Evolutionary conservation across 78 protist genomes (phyloP).

Genomic region (Cyanophora paradoxa): DNA sequence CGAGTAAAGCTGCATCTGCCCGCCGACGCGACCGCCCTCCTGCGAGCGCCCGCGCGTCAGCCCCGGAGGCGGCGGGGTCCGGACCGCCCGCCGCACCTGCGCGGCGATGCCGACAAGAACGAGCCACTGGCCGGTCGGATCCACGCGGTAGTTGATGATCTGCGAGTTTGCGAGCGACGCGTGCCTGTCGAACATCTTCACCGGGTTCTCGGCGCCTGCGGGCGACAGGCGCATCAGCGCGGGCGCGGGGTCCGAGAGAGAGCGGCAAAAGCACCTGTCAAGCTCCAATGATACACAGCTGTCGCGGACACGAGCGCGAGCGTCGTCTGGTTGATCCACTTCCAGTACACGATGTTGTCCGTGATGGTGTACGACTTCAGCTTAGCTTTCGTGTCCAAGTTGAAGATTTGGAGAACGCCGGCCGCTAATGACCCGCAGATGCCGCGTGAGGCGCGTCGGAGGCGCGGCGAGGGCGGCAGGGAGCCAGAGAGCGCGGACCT

Average conservation of each 20-base stretch:
- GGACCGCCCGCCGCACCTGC: background rate
- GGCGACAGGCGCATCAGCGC: background rate
- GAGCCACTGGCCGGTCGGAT: conserved; percentile 77
- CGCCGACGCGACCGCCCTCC: conserved; percentile 62
- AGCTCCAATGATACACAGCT: conserved; percentile 96
- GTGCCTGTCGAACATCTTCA: conserved; percentile 84
- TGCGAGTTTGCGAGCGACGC: conserved; percentile 61
- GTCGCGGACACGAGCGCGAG: conserved; percentile 88
- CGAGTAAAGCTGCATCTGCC: conserved; percentile 87
- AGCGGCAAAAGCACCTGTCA: conserved; percentile 59
- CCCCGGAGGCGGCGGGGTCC: too few relatives aligned
- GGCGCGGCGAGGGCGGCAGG: background rate
- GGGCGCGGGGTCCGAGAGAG: background rate
- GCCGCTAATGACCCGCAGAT: conserved; percentile 42
- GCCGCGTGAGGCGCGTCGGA: background rate
- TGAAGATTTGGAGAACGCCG: conserved; percentile 83
- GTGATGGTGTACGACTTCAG: conserved; percentile 65
- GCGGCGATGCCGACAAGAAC: conserved; percentile 80
- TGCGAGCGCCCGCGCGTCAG: background rate
- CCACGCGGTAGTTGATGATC: conserved; percentile 92
- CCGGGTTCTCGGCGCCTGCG: conserved; percentile 64
- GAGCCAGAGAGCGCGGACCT: conserved; percentile 28
- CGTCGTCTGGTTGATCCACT: conserved; percentile 79
- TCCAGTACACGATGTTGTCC: conserved; percentile 90
- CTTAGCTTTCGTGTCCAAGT: conserved; percentile 80